Percentiles rank a stretch among this genome's conserved stretches.
phyloP scores from a whole-genome alignment of 2,329 filamentous ascomycete species.

The Akanthomyces dipterigenus region DNA sequence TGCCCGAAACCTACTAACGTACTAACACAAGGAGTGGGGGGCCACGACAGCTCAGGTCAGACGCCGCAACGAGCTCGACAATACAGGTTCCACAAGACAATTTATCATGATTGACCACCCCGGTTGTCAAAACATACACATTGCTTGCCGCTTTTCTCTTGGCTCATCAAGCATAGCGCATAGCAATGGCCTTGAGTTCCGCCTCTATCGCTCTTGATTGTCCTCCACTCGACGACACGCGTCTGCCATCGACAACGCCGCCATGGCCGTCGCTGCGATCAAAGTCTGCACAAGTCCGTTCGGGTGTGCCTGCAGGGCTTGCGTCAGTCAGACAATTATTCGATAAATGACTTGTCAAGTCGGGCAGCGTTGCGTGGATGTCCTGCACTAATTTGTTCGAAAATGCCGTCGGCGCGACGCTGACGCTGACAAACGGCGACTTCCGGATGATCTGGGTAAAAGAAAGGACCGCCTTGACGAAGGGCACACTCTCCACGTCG shows the following conservation, averaged over 20 bases:
- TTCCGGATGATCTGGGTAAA: slow-evolving; percentile 19
- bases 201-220: slow-evolving; percentile 12
- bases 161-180: background rate
- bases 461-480: slow-evolving; percentile 34
- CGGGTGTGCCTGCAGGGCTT: background rate
- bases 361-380: background rate
- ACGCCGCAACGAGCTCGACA: no score
- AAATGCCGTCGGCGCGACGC: slow-evolving; percentile 4
- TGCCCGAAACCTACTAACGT: no score
- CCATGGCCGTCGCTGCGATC: slow-evolving; percentile 1
- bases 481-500: slow-evolving; percentile 31
- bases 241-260: background rate
- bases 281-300: background rate
- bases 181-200: background rate
- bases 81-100: no score
- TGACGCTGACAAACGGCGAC: background rate
- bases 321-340: background rate
- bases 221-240: slow-evolving; percentile 15
- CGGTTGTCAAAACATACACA: background rate
- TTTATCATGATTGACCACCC: no score
- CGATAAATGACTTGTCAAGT: background rate
- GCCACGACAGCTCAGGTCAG: no score
- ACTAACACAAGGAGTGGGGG: no score
- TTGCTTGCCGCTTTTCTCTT: background rate
- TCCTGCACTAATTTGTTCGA: background rate